Percentiles rank a stretch among this genome's conserved stretches.
Conservation (phyloP, 1,139 yeast genomes). For the Meyerozyma carpophila region DNA sequence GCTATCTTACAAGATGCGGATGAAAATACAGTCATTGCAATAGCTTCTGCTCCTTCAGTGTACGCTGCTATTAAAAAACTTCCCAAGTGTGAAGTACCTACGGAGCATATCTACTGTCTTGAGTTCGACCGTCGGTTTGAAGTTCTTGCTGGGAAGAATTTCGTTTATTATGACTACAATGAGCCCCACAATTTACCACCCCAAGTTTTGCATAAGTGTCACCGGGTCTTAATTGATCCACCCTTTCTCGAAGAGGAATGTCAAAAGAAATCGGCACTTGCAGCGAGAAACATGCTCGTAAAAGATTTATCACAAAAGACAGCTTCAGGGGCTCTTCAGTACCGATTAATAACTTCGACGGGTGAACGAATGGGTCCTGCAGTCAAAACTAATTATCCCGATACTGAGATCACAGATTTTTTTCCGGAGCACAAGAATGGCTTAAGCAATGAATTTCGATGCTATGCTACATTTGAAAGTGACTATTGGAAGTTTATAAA, state of each 20-base stretch:
- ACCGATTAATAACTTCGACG: conserved; percentile 66
- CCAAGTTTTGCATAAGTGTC: conserved; percentile 54
- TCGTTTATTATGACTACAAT: conserved; percentile 71
- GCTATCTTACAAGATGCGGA: conserved; percentile 76
- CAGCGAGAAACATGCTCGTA: conserved; percentile 58
- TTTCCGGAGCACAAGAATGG: conserved; percentile 81
- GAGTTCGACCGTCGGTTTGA: conserved; percentile 77
- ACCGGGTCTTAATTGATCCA: conserved; percentile 79
- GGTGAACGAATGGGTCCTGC: conserved; percentile 80
- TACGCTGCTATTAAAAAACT: conserved; percentile 71
- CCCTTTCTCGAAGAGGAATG: conserved; percentile 82
- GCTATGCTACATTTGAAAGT: conserved; percentile 72
- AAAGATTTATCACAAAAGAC: conserved; percentile 33
- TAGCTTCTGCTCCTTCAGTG: conserved; percentile 89
- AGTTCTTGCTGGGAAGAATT: conserved; percentile 65
- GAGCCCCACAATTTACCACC: conserved; percentile 60
- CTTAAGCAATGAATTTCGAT: conserved; percentile 79
- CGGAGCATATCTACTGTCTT: conserved; percentile 63
- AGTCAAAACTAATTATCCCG: conserved; percentile 59
- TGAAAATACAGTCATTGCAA: conserved; percentile 60
- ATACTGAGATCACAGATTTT: conserved; percentile 57
- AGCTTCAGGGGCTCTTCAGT: conserved; percentile 34
- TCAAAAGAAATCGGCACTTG: conserved; percentile 66
- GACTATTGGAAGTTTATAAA: conserved; percentile 27
- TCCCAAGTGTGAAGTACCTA: conserved; percentile 51